Evolutionary conservation across 2,329 filamentous ascomycete species (phyloP).

Genomic region (Neopestalotiopsis sp.): DNA sequence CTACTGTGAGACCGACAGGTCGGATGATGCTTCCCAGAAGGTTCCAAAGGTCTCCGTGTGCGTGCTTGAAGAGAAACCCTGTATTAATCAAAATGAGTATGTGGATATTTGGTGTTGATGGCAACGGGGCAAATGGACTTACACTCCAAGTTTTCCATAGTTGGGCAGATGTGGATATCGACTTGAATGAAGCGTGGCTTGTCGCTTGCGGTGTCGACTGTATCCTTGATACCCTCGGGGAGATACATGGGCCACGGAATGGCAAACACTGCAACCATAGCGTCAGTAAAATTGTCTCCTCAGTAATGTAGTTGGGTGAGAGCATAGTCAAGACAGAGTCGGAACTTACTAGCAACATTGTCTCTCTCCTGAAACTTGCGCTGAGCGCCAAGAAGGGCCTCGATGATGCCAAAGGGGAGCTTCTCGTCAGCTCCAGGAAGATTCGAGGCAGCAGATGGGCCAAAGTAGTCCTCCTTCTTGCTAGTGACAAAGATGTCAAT

Average conservation of each 20-base stretch:
- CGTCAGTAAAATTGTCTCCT: constrained; percentile 2
- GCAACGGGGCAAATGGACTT: background rate
- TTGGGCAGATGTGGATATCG: constrained; percentile 64
- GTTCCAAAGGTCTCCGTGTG: constrained; percentile 75
- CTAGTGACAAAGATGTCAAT: constrained; percentile 70
- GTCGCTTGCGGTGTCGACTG: constrained; percentile 19
- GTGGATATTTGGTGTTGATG: background rate
- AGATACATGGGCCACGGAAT: constrained; percentile 58
- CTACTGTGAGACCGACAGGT: constrained; percentile 68
- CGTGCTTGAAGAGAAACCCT: constrained; percentile 66
- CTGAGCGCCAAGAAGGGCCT: constrained; percentile 50
- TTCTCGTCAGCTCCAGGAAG: constrained; percentile 10
- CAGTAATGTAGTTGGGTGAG: background rate
- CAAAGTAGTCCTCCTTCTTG: constrained; percentile 28
- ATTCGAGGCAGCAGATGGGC: background rate
- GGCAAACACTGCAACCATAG: constrained; percentile 50
- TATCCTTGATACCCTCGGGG: background rate
- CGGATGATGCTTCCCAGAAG: constrained; percentile 67
- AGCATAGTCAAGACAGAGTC: background rate
- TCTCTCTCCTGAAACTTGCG: constrained; percentile 35
- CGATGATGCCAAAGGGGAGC: constrained; percentile 36
- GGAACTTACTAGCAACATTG: constrained; percentile 6
- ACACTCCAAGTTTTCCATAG: constrained; percentile 55
- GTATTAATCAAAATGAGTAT: background rate
- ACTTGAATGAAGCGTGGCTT: constrained; percentile 64